Evolutionary conservation across 1,139 yeast genomes (phyloP).

Genomic region (Debaryomyces fabryi): DNA sequence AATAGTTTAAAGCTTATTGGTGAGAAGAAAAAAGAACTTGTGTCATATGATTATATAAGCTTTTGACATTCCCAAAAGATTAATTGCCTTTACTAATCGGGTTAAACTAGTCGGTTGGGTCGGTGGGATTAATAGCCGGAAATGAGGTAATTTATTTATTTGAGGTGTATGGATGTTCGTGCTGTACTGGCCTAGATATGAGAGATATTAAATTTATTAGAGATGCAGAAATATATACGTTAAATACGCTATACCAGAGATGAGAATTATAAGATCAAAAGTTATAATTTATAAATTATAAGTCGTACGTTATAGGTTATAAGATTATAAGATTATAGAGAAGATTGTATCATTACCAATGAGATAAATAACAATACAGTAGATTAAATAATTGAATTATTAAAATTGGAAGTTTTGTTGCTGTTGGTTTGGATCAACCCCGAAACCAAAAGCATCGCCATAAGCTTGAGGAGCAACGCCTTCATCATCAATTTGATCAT

Average conservation of each 20-base stretch:
- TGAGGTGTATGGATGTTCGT: not conserved
- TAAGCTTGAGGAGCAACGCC: slow-evolving; percentile 81
- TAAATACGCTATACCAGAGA: slow-evolving; percentile 6
- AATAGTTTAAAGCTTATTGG: slow-evolving; percentile 1
- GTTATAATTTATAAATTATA: not conserved
- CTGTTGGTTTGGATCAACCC: slow-evolving; percentile 54
- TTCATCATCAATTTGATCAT: slow-evolving; percentile 69
- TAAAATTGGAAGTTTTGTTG: slow-evolving; percentile 55
- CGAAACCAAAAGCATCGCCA: slow-evolving; percentile 88
- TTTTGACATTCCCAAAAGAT: not conserved
- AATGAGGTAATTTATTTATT: not conserved
- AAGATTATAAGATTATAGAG: not conserved
- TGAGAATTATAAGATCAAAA: slow-evolving; percentile 1
- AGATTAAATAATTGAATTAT: slow-evolving; percentile 2
- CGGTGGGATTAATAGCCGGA: not conserved
- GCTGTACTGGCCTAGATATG: not conserved
- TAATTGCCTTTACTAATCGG: not conserved
- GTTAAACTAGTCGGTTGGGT: not conserved
- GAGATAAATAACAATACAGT: slow-evolving; percentile 1
- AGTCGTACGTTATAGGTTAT: not conserved
- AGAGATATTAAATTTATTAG: slow-evolving; percentile 5
- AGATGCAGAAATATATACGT: slow-evolving; percentile 6
- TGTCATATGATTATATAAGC: not conserved
- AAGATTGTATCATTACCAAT: not conserved
- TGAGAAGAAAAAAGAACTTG: not conserved